Conservation (phyloP, 2,329 filamentous ascomycete genomes). For the Alternaria hordeiaustralica region DNA sequence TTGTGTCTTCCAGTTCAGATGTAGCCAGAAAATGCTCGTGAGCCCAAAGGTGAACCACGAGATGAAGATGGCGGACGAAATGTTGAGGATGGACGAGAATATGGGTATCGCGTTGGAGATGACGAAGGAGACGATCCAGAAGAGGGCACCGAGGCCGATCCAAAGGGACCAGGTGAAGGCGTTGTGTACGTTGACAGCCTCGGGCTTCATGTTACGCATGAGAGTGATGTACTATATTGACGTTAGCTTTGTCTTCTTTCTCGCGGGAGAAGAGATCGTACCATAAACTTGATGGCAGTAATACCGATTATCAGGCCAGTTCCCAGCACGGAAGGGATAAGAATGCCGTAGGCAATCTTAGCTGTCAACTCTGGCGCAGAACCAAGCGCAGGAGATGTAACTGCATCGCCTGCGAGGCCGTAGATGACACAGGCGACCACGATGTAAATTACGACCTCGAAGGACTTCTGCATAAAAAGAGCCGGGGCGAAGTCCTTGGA, state of each 20-base stretch:
- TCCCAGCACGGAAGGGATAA: conserved; percentile 72
- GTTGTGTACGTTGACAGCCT: conserved; percentile 52
- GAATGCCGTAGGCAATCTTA: conserved; percentile 72
- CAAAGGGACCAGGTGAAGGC: conserved; percentile 65
- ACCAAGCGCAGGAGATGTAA: conserved; percentile 70
- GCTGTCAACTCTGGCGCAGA: conserved; percentile 63
- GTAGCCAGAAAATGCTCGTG: conserved; percentile 55
- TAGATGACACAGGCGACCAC: conserved; percentile 74
- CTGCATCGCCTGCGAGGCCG: conserved; percentile 65
- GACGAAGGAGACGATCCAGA: conserved; percentile 62
- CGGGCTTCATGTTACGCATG: conserved; percentile 53
- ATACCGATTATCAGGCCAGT: conserved; percentile 74
- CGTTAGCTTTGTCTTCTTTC: background rate
- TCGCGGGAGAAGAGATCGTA: background rate
- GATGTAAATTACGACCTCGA: conserved; percentile 66
- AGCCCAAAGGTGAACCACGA: conserved; percentile 69
- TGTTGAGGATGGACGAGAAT: conserved; percentile 69
- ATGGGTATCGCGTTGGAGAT: conserved; percentile 54
- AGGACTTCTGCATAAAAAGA: conserved; percentile 62
- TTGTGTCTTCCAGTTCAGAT: conserved; percentile 52
- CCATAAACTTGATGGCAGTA: conserved; percentile 68
- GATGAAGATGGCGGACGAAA: conserved; percentile 64
- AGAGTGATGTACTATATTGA: conserved; percentile 63
- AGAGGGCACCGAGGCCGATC: conserved; percentile 62
- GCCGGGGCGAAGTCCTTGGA: conserved; percentile 64